Evolutionary conservation across 768 basidiomycete genomes (phyloP), one percentile per base, ranked within the genome.

Genomic region (Lanmaoa pseudosensibilis): DNA sequence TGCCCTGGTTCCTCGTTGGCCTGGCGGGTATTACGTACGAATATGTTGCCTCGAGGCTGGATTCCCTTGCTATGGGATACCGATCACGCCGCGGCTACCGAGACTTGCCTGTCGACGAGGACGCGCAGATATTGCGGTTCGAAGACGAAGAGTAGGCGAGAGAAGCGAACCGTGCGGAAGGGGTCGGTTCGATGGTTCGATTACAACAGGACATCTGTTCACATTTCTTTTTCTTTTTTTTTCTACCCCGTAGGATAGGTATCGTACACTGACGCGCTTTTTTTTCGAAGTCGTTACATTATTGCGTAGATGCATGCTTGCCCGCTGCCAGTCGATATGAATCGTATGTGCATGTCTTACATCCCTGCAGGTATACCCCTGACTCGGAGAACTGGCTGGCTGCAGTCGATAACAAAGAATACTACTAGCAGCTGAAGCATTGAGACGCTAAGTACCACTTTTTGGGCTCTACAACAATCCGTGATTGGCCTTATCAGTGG

Each of bases 1-100:
- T 98, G 3, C 95, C 95, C 0, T 95, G 88, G 86, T 95, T 90
- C 78, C 68, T 96, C 48, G 64, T 97, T 41, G 95, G 94, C 21
- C 62, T 94, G 23, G 82, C 78, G 0, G 84, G 88, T 2, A 84
- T 92, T 55, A 89, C 83, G 3, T 87, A 81, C 74, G 88, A 87
- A 67, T 85, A 82, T 72, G 77, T 86, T 2, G 66, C 78, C 0
- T 83, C 82, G 21, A 75, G 70, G 50, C 59, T 82, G 44, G 83
- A 82, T 16, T 60, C 61, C 2, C 9, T 74, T 5, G 67, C 69
- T 5, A 62, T 73, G 33, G 68, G 75, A 43, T 77, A 83, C 59
- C 74, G 78, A 16, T 55, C 80, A 10, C 77, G 84, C 54, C 75
- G 84, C 19, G 92, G 92, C 38, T 94, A 90, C 63, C 78, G 92